These are phyloP conservation scores for Mortierella polycephala DNA, from an alignment of 371 early-diverging fungal species.

Conservation along the genomic window DNA sequence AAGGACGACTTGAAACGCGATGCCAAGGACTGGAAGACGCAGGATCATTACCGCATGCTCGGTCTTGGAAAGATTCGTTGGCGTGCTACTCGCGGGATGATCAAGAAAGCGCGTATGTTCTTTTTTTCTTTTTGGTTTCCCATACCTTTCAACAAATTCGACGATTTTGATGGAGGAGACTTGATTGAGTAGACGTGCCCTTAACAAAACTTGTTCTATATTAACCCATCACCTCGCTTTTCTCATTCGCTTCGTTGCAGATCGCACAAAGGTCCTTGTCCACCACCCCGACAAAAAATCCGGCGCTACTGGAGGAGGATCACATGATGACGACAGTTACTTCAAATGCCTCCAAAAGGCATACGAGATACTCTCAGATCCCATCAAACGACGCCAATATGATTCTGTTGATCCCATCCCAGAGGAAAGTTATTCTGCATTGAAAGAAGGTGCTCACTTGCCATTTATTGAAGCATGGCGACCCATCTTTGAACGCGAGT, in stretches of 20 bases:
- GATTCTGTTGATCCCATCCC: conserved; percentile 93
- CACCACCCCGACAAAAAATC: conserved; percentile 94
- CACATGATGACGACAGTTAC: conserved; percentile 84
- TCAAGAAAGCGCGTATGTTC: conserved; percentile 70
- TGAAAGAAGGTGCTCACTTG: conserved; percentile 80
- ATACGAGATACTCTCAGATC: conserved; percentile 92
- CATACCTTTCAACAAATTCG: background rate
- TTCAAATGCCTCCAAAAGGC: conserved; percentile 99
- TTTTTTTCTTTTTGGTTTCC: no score
- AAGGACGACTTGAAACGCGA: conserved; percentile 69
- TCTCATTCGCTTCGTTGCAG: conserved; percentile 48
- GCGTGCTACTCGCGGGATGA: conserved; percentile 82
- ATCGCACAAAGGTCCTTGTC: conserved; percentile 85
- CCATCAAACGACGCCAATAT: conserved; percentile 91
- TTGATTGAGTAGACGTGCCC: background rate
- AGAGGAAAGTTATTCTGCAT: conserved; percentile 68
- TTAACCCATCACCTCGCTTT: background rate
- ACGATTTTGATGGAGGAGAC: background rate
- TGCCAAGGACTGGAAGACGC: conserved; percentile 87
- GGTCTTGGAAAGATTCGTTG: conserved; percentile 85
- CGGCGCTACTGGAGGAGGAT: conserved; percentile 40
- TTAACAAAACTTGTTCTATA: background rate
- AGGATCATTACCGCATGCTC: conserved; percentile 90
- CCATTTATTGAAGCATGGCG: conserved; percentile 88
- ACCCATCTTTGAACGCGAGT: conserved; percentile 91